Base-by-base conservation (phyloP, 768 basidiomycete genomes). In the Gloeostereum incarnatum region DNA sequence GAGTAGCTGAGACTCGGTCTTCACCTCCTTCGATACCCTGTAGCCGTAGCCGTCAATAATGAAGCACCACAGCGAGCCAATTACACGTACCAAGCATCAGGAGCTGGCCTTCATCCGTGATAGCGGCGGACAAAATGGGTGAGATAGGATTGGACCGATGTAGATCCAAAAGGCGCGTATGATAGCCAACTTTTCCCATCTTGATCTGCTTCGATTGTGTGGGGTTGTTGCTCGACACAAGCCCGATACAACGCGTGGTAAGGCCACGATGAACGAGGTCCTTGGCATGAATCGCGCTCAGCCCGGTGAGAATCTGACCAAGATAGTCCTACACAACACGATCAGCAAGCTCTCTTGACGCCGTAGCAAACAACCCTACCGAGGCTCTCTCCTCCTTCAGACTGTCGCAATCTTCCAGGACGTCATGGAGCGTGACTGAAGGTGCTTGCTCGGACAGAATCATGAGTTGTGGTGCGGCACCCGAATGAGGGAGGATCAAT, bases 11-110 rank as follows among this genome's bases (percentile, higher is more conserved):
- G 81, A 80, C 18, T 84, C 83, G 26, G 88, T 82, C 32, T 83
- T 68, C 27, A 80, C 79, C 36, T 93, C 92, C 43, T 75, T 76
- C 1, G 82, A 80, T 5, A 81, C 46, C 90, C 87, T 86, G 31
- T 6, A 7, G 5, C 17, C 23, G 10, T 19, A 18, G 39, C 26
- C 26, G 19, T 6, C 11, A 13, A 20, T 2, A 2, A 33, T 31
- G 17, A 26, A 35, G 23, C 16, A 41, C 41, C 29, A 38, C 47
- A 39, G 10, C n/a, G n/a, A n/a, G n/a, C n/a, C n/a, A n/a, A n/a
- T n/a, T n/a, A n/a, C n/a, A n/a, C 52, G 16, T 24, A 58, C 58
- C 59, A 68, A 49, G 59, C 52, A 59, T 83, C 82, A 59, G 59
- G 63, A 58, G 68, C 55, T 31, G 68, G 1, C 47, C 45, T 21